phyloP scores from a whole-genome alignment of 1,284 basidiomycete species.

The Pseudozyma flocculosa region DNA sequence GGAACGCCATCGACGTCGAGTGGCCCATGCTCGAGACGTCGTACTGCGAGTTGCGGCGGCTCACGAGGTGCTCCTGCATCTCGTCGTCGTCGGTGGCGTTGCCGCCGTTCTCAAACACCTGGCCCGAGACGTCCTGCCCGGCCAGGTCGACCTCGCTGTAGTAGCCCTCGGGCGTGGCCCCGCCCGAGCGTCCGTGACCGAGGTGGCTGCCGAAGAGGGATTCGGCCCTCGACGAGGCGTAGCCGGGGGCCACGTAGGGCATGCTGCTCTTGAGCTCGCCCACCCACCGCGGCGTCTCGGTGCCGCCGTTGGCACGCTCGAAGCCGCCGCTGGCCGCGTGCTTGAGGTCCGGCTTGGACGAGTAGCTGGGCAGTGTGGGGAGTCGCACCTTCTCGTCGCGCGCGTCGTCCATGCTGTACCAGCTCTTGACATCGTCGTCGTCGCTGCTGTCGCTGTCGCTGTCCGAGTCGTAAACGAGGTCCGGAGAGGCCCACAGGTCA shows the following conservation, averaged over 20 bases:
- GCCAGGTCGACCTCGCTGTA: conserved; percentile 5
- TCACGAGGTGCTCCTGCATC: background rate
- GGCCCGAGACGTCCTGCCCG: too few species aligned
- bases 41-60: background rate
- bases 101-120: too few species aligned
- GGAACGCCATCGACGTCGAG: conserved; percentile 15
- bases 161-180: too few species aligned
- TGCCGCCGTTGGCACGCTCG: conserved; percentile 5
- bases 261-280: conserved; percentile 30
- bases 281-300: conserved; percentile 32
- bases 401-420: conserved; percentile 13
- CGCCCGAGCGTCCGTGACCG: too few species aligned
- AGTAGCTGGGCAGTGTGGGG: conserved; percentile 10
- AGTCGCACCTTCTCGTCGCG: conserved; percentile 6
- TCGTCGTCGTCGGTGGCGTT: background rate
- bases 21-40: conserved; percentile 7
- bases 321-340: conserved; percentile 1
- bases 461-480: conserved; percentile 36
- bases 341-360: conserved; percentile 8
- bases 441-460: conserved; percentile 21
- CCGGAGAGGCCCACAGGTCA: conserved; percentile 28
- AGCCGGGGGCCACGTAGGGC: conserved; percentile 31
- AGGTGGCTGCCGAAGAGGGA: too few species aligned
- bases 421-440: conserved; percentile 22
- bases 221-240: conserved; percentile 1